Percentiles rank a stretch among this genome's conserved stretches.
Evolutionary conservation across 306 rosid genomes (phyloP).

Genomic region (Pterocarpus santalinus): DNA sequence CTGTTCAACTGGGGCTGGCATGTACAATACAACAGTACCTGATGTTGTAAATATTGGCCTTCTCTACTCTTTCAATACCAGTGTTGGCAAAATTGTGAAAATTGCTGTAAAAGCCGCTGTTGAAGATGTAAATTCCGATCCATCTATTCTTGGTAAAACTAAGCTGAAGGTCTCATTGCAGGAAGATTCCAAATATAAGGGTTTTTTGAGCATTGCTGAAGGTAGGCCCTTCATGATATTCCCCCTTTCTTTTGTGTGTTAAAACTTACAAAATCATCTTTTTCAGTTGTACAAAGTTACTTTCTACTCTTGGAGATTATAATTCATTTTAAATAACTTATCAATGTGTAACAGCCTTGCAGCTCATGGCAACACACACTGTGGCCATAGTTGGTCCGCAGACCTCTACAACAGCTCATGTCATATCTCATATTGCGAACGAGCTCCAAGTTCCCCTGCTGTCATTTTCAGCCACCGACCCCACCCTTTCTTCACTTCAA

Average conservation of each 20-base stretch:
- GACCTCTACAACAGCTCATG: conserved; percentile 85
- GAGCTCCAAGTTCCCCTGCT: conserved; percentile 89
- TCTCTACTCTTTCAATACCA: conserved; percentile 64
- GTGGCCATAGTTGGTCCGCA: conserved; percentile 97
- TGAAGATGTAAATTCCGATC: conserved; percentile 81
- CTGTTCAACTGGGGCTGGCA: conserved; percentile 60
- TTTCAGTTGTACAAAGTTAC: conserved; percentile 11
- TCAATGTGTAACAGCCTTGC: conserved; percentile 69
- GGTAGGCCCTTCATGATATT: conserved; percentile 56
- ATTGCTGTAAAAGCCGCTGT: conserved; percentile 79
- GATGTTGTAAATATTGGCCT: conserved; percentile 72
- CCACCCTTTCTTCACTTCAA: conserved; percentile 89
- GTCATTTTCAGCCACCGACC: conserved; percentile 86
- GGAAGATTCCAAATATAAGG: conserved; percentile 82
- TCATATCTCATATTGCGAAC: conserved; percentile 85
- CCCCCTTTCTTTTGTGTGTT: background rate
- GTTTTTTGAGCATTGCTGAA: conserved; percentile 85
- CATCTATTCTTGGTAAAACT: conserved; percentile 73
- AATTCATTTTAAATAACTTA: conserved; percentile 36
- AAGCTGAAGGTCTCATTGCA: conserved; percentile 54
- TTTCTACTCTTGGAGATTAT: conserved; percentile 35
- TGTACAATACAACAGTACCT: conserved; percentile 64
- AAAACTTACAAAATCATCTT: background rate
- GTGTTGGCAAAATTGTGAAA: conserved; percentile 75
- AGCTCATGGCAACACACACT: conserved; percentile 81